Percentiles rank a stretch among this genome's conserved stretches.
Conservation (phyloP, 2,329 filamentous ascomycete species). For the Cercospora sp. region DNA sequence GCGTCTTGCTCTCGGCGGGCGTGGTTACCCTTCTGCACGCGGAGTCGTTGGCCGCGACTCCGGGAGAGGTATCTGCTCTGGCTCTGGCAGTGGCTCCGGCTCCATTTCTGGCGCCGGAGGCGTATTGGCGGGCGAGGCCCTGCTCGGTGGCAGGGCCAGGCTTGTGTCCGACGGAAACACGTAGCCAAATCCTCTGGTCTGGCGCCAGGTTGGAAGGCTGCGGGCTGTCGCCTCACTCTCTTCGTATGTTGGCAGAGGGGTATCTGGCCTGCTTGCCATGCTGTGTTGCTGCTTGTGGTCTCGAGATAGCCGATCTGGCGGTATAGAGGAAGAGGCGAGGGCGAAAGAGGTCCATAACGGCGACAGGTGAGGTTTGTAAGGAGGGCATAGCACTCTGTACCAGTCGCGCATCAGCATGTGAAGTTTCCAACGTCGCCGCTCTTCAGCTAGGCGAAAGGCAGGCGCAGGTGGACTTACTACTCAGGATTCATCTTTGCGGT, state of each 20-base stretch:
- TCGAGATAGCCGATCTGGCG: not conserved
- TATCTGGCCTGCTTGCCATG: not conserved
- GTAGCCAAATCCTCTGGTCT: not conserved
- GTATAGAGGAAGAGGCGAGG: not conserved
- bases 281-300: not conserved
- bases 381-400: not conserved
- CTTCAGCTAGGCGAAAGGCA: constrained; percentile 11
- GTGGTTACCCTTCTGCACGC: not conserved
- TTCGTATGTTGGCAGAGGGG: constrained; percentile 2
- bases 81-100: not conserved
- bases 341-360: not conserved
- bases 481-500: constrained; percentile 73
- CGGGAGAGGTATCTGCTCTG: not conserved
- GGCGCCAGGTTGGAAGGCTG: not conserved
- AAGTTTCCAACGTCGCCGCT: constrained; percentile 4
- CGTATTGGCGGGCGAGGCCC: not conserved
- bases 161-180: constrained; percentile 1
- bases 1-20: not conserved
- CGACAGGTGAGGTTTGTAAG: not conserved
- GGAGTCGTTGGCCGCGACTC: not conserved
- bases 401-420: constrained; percentile 17
- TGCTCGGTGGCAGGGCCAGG: not conserved
- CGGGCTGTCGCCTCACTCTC: not conserved
- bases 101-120: not conserved
- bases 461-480: constrained; percentile 64